phyloP scores from a whole-genome alignment of 805 yeast genomes.

The Kodamaea kaohsiungensis region DNA sequence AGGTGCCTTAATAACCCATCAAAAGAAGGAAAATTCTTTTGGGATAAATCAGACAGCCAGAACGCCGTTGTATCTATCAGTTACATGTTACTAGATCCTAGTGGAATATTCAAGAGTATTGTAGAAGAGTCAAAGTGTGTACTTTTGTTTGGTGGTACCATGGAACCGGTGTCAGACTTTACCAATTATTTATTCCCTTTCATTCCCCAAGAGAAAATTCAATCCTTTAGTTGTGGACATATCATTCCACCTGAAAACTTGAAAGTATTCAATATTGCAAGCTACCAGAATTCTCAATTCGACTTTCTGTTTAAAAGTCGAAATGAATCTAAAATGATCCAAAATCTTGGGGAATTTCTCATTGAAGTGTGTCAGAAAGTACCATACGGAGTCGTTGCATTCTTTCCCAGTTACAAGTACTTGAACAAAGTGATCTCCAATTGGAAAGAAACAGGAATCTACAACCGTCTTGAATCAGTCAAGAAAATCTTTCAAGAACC shows the following conservation, averaged over 20 bases:
- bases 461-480: constrained; percentile 28
- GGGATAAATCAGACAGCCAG: constrained; percentile 41
- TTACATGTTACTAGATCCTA: constrained; percentile 80
- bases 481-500: constrained; percentile 64
- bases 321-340: constrained; percentile 44
- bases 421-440: constrained; percentile 47
- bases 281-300: constrained; percentile 29
- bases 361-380: constrained; percentile 42
- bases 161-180: constrained; percentile 85
- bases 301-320: constrained; percentile 74
- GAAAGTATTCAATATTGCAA: constrained; percentile 54
- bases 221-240: constrained; percentile 75
- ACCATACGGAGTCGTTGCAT: constrained; percentile 78
- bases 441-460: constrained; percentile 51
- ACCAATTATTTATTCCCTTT: constrained; percentile 65
- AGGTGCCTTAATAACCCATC: constrained; percentile 70
- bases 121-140: constrained; percentile 68
- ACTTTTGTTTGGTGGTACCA: constrained; percentile 89
- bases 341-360: constrained; percentile 52
- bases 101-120: constrained; percentile 64
- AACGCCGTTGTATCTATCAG: constrained; percentile 40
- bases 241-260: constrained; percentile 73
- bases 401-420: constrained; percentile 84
- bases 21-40: constrained; percentile 76
- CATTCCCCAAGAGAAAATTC: constrained; percentile 36